Evolutionary conservation across 257 asterid genomes (phyloP), one percentile per base, ranked within the genome.

Genomic region (Solanum pennellii): DNA sequence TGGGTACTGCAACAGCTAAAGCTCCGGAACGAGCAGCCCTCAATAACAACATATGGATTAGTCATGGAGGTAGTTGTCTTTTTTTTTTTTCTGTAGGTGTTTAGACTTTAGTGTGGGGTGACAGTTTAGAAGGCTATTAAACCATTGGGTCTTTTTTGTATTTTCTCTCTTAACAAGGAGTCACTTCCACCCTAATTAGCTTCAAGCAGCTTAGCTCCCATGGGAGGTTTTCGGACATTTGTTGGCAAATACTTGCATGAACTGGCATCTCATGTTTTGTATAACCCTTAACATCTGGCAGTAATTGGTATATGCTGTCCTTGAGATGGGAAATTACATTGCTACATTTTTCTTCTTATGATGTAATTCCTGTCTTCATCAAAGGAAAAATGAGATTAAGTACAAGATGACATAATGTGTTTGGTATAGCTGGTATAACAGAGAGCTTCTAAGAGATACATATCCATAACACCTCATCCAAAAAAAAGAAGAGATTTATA

Each of bases 1-100:
- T 97, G 98, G 99, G 99, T 97, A 88, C 91, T 97, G 85, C 98
- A 97, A 85, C 98, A 95, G 90, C 90, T 97, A 88, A 92, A 92
- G 86, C 86, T 91, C 89, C 91, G 89, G 85, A 91, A 92, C 80
- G 93, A 89, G 86, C 93, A 91, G 85, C 98, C 98, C 65, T 93
- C 96, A 41, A 88, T 94, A 92, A 90, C 97, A 87, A 95, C 98
- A 27, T 94, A 97, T 91, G 99, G 98, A 88, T 92, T 97, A 80
- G 94, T 93, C 86, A 97, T 97, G 99, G 99, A 97, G 98, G 99
- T 94, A 91, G 86, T 79, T 52, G 41, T 72, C 86, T 75, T 86
- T 35, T 74, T 75, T 76, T 74, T 72, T 41, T 60, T 29, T 80
- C 18, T n/a, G 10, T 49, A 75, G 71, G n/a, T 62, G 56, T 31